Base-by-base conservation (phyloP, 2,329 filamentous ascomycete species). In the Fusarium stilboides region DNA sequence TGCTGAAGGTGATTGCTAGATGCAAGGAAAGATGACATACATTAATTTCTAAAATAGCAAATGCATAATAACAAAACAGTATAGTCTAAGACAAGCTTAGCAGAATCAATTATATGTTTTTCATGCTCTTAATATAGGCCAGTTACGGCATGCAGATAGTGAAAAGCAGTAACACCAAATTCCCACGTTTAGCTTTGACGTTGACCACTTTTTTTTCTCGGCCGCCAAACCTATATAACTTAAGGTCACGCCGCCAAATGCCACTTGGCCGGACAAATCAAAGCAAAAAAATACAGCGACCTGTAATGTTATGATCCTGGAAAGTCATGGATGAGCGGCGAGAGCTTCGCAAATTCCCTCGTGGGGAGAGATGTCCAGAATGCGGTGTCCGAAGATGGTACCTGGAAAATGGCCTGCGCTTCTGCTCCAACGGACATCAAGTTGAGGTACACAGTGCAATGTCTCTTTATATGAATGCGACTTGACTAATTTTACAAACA, bases 391-490 rank as follows among this genome's bases (percentile, higher is more conserved):
- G 85, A 42, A 87, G 87, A 66, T 94, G 91, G 81, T 92, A 93
- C 75, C 83, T 90, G 33, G 89, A 94, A 70, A 92, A 92, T 79
- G 93, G 93, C 5, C 87, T 91, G 60, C 88, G 90, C 66, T 97
- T 93, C 78, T 97, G 94, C 79, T 86, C 91, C 68, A 90, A 92
- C 70, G 93, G 93, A 33, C 94, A 97, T 82, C 88, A 91, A 71
- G 90, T 94, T 72, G 89, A 93, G 80, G 92, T 93, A 43, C 12
- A 50, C 24, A 40, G 17, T 22, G 12, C 28, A 15, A 13, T 20
- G 17, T 17, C 6, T 12, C 28, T 19, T 26, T 26, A 10, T 9
- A 42, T 39, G 8, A 19, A 28, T 24, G 1, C 20, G 28, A 31
- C 8, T 52, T 24, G 24, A 26, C 22, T 67, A 22, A 75, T 22